A percentile compares a stretch with the other conserved stretches of the same genome.
phyloP scores from a whole-genome alignment of 805 yeast genomes.

The Saturnispora mendoncae region DNA sequence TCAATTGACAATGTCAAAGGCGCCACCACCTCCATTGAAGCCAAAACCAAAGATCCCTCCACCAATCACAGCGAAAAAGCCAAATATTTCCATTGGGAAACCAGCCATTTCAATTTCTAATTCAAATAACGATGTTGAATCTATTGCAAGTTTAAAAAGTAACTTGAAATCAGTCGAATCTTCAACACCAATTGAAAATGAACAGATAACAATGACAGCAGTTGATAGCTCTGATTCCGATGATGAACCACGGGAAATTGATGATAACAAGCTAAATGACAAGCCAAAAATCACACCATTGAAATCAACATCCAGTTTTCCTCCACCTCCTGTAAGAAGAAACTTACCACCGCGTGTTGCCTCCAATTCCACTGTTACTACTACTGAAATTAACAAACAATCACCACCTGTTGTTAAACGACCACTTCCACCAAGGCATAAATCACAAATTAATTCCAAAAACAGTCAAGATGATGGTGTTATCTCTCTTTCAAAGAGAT shows the following conservation, averaged over 20 bases:
- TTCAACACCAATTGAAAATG: background rate
- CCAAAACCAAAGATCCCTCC: slow-evolving; percentile 29
- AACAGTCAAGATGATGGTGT: no score
- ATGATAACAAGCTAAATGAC: background rate
- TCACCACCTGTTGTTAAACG: slow-evolving; percentile 2
- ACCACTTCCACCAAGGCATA: slow-evolving; percentile 4
- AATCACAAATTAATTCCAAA: background rate
- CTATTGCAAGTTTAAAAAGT: slow-evolving; percentile 13
- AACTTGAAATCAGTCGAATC: slow-evolving; percentile 12
- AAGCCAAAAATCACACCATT: background rate
- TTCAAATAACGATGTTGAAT: slow-evolving; percentile 5
- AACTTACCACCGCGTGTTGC: slow-evolving; percentile 11
- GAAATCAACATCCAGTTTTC: background rate
- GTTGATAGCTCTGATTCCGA: slow-evolving; percentile 8
- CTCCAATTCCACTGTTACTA: background rate
- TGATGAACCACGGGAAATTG: background rate
- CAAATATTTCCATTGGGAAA: slow-evolving; percentile 6
- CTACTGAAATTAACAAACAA: background rate
- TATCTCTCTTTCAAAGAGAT: background rate
- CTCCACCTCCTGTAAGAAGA: slow-evolving; percentile 4
- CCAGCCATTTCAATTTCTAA: background rate
- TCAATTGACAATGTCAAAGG: slow-evolving; percentile 14
- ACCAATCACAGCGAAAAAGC: slow-evolving; percentile 21
- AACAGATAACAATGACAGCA: slow-evolving; percentile 5
- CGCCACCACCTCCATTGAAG: slow-evolving; percentile 25